A percentile compares a stretch with the other conserved stretches of the same genome.
Conservation (phyloP, 495 filamentous ascomycete species). For the Eremomyces bilateralis region DNA sequence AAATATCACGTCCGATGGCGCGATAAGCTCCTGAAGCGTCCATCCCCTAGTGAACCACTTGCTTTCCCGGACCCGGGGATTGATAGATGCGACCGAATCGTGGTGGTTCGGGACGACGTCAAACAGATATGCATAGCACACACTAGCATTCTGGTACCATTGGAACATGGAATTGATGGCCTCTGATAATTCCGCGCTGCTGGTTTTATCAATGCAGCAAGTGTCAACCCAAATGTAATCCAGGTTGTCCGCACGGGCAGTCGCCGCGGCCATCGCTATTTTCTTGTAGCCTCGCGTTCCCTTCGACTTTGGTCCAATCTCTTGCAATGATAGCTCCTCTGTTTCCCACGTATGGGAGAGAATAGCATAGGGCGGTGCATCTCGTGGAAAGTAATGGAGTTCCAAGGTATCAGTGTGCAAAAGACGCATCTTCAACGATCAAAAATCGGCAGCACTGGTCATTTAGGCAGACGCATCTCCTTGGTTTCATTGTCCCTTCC, state of each 20-base stretch:
- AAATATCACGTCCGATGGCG: background rate
- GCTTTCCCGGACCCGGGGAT: background rate
- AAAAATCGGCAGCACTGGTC: no score
- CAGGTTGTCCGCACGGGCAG: background rate
- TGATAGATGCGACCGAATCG: background rate
- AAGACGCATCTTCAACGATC: no score
- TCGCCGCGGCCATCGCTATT: background rate
- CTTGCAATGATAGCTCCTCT: background rate
- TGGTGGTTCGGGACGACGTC: no score
- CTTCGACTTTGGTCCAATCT: background rate
- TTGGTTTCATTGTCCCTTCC: no score
- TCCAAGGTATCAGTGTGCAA: background rate
- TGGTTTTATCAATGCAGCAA: conserved; percentile 9
- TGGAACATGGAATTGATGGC: conserved; percentile 7
- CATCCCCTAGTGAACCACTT: background rate
- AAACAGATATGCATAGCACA: conserved; percentile 8
- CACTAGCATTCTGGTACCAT: conserved; percentile 3
- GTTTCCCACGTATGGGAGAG: background rate
- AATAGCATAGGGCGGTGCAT: background rate
- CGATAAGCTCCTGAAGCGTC: conserved; percentile 5
- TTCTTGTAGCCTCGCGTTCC: background rate
- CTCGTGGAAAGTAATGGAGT: background rate
- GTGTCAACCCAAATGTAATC: conserved; percentile 7
- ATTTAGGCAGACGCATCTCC: no score
- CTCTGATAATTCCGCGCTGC: conserved; percentile 6